Percentiles rank a stretch among this genome's conserved stretches.
Evolutionary conservation across 805 yeast species (phyloP).

Genomic region (Sugiyamaella qingdaonensis): DNA sequence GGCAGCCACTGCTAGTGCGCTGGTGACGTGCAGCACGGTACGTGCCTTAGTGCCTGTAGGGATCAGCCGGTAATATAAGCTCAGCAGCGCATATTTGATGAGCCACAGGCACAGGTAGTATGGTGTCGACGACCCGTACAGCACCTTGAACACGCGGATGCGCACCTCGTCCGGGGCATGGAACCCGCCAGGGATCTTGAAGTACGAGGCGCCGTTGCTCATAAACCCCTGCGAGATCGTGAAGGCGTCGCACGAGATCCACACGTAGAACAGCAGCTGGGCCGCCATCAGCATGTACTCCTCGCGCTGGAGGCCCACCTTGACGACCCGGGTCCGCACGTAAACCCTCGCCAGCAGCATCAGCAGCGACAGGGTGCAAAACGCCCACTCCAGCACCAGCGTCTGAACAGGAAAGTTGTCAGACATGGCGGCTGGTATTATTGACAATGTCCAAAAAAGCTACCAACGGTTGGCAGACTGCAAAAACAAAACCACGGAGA

Average conservation of each 20-base stretch:
- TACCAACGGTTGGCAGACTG: too few relatives aligned
- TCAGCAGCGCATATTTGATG: constrained; percentile 25
- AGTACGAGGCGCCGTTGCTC: constrained; percentile 22
- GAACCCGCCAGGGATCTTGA: constrained; percentile 6
- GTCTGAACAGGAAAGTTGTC: neutral
- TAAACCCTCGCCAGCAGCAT: constrained; percentile 20
- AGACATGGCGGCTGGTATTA: neutral
- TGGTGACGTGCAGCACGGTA: constrained; percentile 17
- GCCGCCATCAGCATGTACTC: constrained; percentile 23
- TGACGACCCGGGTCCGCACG: constrained; percentile 20
- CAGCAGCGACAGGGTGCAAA: constrained; percentile 17
- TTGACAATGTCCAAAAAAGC: too few relatives aligned
- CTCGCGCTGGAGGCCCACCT: constrained; percentile 24
- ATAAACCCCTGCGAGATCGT: constrained; percentile 22
- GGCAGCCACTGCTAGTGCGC: constrained; percentile 14
- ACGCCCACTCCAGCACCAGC: constrained; percentile 24
- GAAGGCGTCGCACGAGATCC: constrained; percentile 26
- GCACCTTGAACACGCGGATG: constrained; percentile 21
- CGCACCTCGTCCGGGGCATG: constrained; percentile 8
- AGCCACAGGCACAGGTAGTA: constrained; percentile 26
- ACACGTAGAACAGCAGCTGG: constrained; percentile 21
- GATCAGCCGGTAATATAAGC: constrained; percentile 25
- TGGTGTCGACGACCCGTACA: constrained; percentile 25
- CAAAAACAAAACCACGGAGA: too few relatives aligned
- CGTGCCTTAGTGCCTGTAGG: constrained; percentile 23